phyloP scores from a whole-genome alignment of 176 grass and related monocot genomes.

The Poa pratensis region DNA sequence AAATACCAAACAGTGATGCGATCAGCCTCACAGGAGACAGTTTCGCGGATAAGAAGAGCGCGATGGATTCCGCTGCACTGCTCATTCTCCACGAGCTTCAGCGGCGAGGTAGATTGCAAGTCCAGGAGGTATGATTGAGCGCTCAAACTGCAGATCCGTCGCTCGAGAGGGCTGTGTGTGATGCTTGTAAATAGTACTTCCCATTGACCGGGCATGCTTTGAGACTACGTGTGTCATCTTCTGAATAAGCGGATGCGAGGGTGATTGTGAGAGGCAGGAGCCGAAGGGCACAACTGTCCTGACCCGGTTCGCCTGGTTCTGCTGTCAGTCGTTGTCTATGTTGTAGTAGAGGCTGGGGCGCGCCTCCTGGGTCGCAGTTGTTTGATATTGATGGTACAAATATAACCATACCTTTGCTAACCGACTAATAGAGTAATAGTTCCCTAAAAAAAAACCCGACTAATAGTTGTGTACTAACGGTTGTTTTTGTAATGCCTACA shows the following conservation, averaged over 20 bases:
- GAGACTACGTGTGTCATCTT: background rate
- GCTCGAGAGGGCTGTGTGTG: background rate
- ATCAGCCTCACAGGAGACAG: slow-evolving; percentile 64
- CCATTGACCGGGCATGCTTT: slow-evolving; percentile 1
- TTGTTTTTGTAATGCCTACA: too few species aligned
- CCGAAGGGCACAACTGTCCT: background rate
- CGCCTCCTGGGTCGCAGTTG: too few species aligned
- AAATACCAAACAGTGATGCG: slow-evolving; percentile 56
- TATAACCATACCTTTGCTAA: too few species aligned
- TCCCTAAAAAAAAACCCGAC: too few species aligned
- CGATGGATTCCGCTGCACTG: slow-evolving; percentile 79
- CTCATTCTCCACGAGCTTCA: slow-evolving; percentile 81
- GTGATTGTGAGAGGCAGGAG: background rate
- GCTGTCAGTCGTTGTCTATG: background rate
- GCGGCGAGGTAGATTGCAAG: slow-evolving; percentile 47
- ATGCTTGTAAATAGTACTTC: background rate
- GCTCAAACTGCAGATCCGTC: background rate
- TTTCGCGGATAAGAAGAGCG: slow-evolving; percentile 72
- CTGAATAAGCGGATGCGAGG: slow-evolving; percentile 5
- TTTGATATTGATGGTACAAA: too few species aligned
- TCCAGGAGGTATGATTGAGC: slow-evolving; percentile 57
- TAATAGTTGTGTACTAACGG: too few species aligned
- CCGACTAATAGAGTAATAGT: too few species aligned
- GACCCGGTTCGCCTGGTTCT: background rate
- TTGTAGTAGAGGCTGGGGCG: background rate